Evolutionary conservation across 2,329 filamentous ascomycete species (phyloP), one percentile per base, ranked within the genome.

Genomic region (Penicillium freii): DNA sequence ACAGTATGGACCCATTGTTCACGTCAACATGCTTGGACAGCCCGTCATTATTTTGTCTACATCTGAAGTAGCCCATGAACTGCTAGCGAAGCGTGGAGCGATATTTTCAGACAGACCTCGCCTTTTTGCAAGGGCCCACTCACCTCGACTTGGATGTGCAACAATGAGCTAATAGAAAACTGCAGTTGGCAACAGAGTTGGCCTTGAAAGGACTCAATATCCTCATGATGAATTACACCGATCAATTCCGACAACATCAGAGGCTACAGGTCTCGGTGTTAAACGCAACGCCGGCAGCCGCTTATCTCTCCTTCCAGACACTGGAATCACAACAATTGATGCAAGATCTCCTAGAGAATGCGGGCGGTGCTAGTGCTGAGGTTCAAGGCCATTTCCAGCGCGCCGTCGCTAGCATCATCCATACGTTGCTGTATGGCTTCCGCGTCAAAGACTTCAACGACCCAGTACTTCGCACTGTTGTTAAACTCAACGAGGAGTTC

Each of bases 161-260:
- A 29, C 25, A 44, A 29, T 44, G 9, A 29, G 42, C 42, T 44
- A 44, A 44, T 29, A 6, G 1, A 1, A 29, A n/a, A 13, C 6
- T 44, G 2, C 9, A 44, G 58, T 39, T 63, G 27, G 62, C 62
- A 15, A 51, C 56, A 0, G 59, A 64, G n/a, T 27, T 64, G 25
- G 61, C 61, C 11, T 44, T 62, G 43, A 68, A 65, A 50, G 75
- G 74, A 34, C 71, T 75, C 8, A 77, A 74, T 25, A 72, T 81
- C 31, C 69, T 82, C 21, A 78, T 81, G 23, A 78, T 81, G 66
- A 78, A 78, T 3, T 80, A 82, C 65, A 79, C 79, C 21, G 80
- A 81, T 53, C 73, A 74, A 38, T 82, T 79, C 76, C 74, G 70
- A 51, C 65, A 76, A 11, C 69, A 80, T 38, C 71, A 80, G 43